Evolutionary conservation across 306 rosid genomes (phyloP).

Genomic region (Inga laurina): DNA sequence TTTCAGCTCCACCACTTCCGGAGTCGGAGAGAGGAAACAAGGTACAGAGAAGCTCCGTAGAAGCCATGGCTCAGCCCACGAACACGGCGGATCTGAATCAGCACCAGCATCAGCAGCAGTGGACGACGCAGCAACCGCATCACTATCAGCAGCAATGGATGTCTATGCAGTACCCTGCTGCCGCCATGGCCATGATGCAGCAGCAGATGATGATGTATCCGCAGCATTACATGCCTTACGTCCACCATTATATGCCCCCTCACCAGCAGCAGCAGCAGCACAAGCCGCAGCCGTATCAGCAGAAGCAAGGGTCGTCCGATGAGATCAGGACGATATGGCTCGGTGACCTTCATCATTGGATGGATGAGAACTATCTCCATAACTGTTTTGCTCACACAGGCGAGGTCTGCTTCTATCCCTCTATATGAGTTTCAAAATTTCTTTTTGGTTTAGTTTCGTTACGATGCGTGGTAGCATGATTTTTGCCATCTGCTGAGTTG

Average conservation of each 20-base stretch:
- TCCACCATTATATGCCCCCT: conserved; percentile 50
- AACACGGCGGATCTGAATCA: conserved; percentile 65
- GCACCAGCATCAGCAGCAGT: conserved; percentile 49
- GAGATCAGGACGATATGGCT: conserved; percentile 95
- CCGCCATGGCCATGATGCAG: conserved; percentile 97
- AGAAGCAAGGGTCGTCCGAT: conserved; percentile 49
- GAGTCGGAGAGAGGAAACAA: neutral
- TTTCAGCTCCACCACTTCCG: neutral
- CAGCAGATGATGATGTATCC: conserved; percentile 98
- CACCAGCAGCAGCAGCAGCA: conserved; percentile 46
- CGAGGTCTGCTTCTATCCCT: conserved; percentile 46
- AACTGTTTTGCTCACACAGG: conserved; percentile 79
- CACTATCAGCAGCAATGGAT: conserved; percentile 85
- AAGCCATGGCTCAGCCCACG: conserved; percentile 60
- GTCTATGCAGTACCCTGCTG: conserved; percentile 91
- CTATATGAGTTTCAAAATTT: neutral
- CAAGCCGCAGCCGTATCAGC: conserved; percentile 39
- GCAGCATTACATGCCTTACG: conserved; percentile 75
- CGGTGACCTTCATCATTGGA: conserved; percentile 92
- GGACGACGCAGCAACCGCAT: conserved; percentile 45
- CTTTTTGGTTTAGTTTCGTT: conserved; percentile 15
- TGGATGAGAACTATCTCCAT: conserved; percentile 83
- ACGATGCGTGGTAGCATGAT: neutral
- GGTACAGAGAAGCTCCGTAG: conserved; percentile 6
- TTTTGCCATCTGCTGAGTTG: neutral